Conservation (phyloP, 192 early-diverging fungal species). For the Coemansia nantahalensis region DNA sequence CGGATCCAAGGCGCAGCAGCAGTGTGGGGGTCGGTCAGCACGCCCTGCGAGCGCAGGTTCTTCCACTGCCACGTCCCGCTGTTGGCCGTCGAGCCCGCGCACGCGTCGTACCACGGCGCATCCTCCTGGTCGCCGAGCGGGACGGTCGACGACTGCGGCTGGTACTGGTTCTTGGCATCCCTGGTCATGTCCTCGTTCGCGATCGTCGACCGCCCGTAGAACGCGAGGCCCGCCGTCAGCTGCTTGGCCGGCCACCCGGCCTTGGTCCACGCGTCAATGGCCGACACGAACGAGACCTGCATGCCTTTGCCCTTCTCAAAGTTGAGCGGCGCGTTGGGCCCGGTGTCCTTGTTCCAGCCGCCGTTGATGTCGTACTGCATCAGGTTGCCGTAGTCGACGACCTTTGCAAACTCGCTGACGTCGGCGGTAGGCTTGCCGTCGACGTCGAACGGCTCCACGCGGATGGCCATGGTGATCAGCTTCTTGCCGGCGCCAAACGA, state of each 20-base stretch:
- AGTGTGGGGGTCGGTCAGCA: constrained; percentile 41
- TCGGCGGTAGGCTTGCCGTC: constrained; percentile 50
- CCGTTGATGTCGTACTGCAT: constrained; percentile 70
- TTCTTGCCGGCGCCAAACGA: constrained; percentile 19
- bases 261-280: constrained; percentile 54
- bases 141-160: constrained; percentile 26
- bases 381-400: constrained; percentile 66
- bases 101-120: constrained; percentile 56
- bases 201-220: constrained; percentile 59
- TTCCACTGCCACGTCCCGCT: constrained; percentile 67
- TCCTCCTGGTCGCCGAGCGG: constrained; percentile 57
- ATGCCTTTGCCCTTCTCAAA: constrained; percentile 33
- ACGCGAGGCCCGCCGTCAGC: constrained; percentile 59
- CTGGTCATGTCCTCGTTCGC: constrained; percentile 53
- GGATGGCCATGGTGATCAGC: constrained; percentile 62
- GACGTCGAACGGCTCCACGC: constrained; percentile 60
- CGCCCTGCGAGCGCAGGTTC: constrained; percentile 61
- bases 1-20: constrained; percentile 61
- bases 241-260: constrained; percentile 62
- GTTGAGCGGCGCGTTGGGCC: constrained; percentile 63
- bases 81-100: constrained; percentile 42
- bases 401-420: constrained; percentile 58
- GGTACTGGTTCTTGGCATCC: constrained; percentile 50
- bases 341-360: constrained; percentile 56
- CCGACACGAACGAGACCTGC: constrained; percentile 44